A percentile compares a stretch with the other conserved stretches of the same genome.
phyloP scores from a whole-genome alignment of 1,139 yeast species.

The Pichia terricola region DNA sequence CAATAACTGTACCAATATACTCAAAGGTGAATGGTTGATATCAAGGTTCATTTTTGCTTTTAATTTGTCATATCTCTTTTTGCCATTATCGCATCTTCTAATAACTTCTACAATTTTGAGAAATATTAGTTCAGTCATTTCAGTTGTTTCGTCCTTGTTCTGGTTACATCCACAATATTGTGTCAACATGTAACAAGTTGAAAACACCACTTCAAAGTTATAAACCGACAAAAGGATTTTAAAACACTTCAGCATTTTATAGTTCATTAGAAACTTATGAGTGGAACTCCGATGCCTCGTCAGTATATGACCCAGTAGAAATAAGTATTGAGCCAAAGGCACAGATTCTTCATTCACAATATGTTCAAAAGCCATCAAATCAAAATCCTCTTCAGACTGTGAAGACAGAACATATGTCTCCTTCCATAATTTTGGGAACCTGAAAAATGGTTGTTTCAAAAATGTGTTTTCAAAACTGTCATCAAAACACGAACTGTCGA shows the following conservation, averaged over 20 bases:
- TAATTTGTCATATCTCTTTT: too few relatives aligned
- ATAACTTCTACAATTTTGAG: too few relatives aligned
- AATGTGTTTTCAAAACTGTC: too few relatives aligned
- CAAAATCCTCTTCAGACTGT: background rate
- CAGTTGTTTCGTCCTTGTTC: too few relatives aligned
- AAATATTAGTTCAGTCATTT: too few relatives aligned
- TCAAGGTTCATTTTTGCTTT: too few relatives aligned
- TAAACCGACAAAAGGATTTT: background rate
- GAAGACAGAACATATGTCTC: too few relatives aligned
- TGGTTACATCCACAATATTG: background rate
- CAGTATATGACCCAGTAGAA: background rate
- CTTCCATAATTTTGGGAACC: too few relatives aligned
- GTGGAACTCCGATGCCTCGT: background rate
- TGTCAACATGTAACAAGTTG: background rate
- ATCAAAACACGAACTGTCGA: too few relatives aligned
- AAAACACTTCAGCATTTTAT: background rate
- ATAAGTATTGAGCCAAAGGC: background rate
- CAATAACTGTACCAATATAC: background rate
- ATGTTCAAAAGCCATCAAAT: background rate
- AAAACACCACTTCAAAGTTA: background rate
- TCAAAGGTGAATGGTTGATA: background rate
- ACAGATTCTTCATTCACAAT: background rate
- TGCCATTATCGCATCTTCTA: too few relatives aligned
- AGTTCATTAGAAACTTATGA: too few relatives aligned
- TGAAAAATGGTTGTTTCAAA: too few relatives aligned